phyloP scores from a whole-genome alignment of 2,329 filamentous ascomycete genomes.

The Hypoxylon sp. region DNA sequence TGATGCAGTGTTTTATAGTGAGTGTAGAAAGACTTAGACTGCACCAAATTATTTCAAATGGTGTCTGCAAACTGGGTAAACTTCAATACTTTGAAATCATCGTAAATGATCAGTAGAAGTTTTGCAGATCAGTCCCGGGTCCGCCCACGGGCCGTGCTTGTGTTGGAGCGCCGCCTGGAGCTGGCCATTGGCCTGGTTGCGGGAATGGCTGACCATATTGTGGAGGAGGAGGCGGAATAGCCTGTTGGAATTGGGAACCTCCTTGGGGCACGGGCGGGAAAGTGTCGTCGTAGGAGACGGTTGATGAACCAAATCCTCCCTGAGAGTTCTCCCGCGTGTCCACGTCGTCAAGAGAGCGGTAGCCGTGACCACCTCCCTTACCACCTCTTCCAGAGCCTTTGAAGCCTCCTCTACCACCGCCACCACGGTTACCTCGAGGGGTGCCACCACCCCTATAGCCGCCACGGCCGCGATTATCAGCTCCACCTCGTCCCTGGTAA shows the following conservation, averaged over 20 bases:
- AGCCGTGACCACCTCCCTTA: constrained; percentile 58
- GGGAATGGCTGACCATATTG: constrained; percentile 45
- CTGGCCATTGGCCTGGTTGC: constrained; percentile 48
- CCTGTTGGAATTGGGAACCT: constrained; percentile 31
- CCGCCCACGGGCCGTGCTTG: constrained; percentile 38
- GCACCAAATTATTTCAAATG: background rate
- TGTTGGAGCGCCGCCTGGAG: constrained; percentile 34
- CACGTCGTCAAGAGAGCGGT: constrained; percentile 78
- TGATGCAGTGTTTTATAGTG: background rate
- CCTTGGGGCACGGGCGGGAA: constrained; percentile 53
- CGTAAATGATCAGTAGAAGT: constrained; percentile 55
- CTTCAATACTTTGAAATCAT: background rate
- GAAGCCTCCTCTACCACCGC: constrained; percentile 55
- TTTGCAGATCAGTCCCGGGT: constrained; percentile 58
- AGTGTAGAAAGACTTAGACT: background rate
- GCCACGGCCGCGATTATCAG: constrained; percentile 44
- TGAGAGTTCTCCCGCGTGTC: constrained; percentile 64
- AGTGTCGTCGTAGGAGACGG: constrained; percentile 64
- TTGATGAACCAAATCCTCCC: constrained; percentile 57
- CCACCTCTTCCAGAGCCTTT: constrained; percentile 55
- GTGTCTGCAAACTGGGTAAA: background rate
- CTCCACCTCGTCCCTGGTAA: constrained; percentile 60
- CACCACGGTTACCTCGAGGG: constrained; percentile 57
- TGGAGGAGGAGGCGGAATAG: constrained; percentile 26
- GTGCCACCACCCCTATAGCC: constrained; percentile 53